Percentiles rank a stretch among this genome's conserved stretches.
Evolutionary conservation across 345 rosid species (phyloP).

Genomic region (Xanthoceras sorbifolium): DNA sequence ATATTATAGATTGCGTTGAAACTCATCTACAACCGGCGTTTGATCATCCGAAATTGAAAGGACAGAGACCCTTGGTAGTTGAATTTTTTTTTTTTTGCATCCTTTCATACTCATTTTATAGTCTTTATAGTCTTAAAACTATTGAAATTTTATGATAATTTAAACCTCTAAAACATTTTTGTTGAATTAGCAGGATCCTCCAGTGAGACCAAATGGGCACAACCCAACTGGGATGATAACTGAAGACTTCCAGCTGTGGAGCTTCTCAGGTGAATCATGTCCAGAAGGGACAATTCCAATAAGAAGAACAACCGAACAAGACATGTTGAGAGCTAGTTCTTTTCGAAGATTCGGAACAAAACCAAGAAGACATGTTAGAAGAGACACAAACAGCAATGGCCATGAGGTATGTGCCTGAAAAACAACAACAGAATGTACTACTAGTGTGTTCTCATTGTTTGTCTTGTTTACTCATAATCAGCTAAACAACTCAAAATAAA

Average conservation of each 20-base stretch:
- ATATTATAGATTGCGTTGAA: slow-evolving; percentile 76
- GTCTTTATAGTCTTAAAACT: not conserved
- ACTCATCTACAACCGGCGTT: slow-evolving; percentile 88
- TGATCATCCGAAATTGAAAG: slow-evolving; percentile 77
- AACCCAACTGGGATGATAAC: slow-evolving; percentile 23
- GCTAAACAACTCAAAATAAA: slow-evolving; percentile 18
- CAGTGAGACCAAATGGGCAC: slow-evolving; percentile 65
- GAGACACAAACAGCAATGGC: slow-evolving; percentile 80
- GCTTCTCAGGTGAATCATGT: slow-evolving; percentile 69
- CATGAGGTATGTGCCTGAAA: slow-evolving; percentile 68
- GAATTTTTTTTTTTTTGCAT: not conserved
- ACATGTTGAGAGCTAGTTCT: slow-evolving; percentile 79
- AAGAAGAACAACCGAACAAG: slow-evolving; percentile 85
- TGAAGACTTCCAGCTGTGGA: slow-evolving; percentile 79
- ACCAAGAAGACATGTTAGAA: slow-evolving; percentile 52
- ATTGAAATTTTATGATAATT: not conserved
- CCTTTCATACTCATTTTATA: not conserved
- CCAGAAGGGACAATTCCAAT: slow-evolving; percentile 95
- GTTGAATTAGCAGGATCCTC: slow-evolving; percentile 58
- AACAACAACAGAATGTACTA: not conserved
- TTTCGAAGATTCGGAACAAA: slow-evolving; percentile 68
- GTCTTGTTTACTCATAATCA: slow-evolving; percentile 1
- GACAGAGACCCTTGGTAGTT: slow-evolving; percentile 69
- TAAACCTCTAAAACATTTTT: not conserved
- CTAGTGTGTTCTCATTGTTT: no score